Evolutionary conservation across 1,284 basidiomycete genomes (phyloP).

Genomic region (Polyporus tsugae): DNA sequence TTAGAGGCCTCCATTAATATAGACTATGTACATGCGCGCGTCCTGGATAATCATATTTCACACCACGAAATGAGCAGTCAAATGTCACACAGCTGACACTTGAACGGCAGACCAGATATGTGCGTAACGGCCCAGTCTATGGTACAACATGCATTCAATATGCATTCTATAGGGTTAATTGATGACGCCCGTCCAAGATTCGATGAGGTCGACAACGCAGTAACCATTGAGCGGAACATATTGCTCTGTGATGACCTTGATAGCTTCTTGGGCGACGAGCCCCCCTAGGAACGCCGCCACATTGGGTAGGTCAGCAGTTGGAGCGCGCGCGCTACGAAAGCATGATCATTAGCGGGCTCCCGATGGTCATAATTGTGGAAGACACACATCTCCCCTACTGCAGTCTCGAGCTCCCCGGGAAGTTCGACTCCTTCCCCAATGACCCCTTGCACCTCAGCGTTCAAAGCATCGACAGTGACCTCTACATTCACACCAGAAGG

Average conservation of each 20-base stretch:
- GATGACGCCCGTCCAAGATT: constrained; percentile 76
- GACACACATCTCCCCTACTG: constrained; percentile 83
- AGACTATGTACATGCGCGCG: not conserved
- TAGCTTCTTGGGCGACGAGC: constrained; percentile 95
- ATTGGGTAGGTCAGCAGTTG: constrained; percentile 89
- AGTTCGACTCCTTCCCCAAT: constrained; percentile 53
- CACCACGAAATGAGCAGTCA: not conserved
- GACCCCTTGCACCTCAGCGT: constrained; percentile 42
- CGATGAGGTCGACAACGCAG: constrained; percentile 88
- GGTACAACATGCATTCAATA: constrained; percentile 1
- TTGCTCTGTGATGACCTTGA: constrained; percentile 97
- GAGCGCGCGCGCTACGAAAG: constrained; percentile 73
- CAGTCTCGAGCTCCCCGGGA: constrained; percentile 68
- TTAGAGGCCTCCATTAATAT: not conserved
- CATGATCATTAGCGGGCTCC: constrained; percentile 16
- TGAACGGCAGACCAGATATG: not conserved
- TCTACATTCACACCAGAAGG: constrained; percentile 19
- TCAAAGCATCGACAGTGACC: constrained; percentile 46
- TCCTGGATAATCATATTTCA: not conserved
- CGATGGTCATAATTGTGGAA: not conserved
- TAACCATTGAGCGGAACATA: constrained; percentile 93
- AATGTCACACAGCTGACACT: not conserved
- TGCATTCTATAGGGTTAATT: constrained; percentile 14
- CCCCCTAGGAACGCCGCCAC: constrained; percentile 95
- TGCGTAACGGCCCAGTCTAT: constrained; percentile 1